A percentile compares a stretch with the other conserved stretches of the same genome.
These are phyloP conservation scores for Chalciporus chontae DNA, from an alignment of 768 basidiomycete species.

Conservation along the genomic window DNA sequence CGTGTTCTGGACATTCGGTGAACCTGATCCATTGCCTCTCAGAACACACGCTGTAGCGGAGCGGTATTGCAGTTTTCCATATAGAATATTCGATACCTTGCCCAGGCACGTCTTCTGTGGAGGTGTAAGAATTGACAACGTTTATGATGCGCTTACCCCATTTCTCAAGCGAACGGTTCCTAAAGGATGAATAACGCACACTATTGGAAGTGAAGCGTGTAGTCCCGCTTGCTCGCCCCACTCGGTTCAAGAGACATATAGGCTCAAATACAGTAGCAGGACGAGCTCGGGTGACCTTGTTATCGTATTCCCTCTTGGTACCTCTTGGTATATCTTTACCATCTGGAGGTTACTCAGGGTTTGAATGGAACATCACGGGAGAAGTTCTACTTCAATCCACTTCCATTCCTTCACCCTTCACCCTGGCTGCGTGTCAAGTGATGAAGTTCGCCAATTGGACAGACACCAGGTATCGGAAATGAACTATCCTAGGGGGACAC, in stretches of 20 bases:
- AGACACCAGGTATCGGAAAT: slow-evolving; percentile 19
- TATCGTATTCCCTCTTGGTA: too few relatives aligned
- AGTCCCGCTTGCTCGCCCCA: too few relatives aligned
- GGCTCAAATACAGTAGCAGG: too few relatives aligned
- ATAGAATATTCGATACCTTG: slow-evolving; percentile 18
- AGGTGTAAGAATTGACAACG: not conserved
- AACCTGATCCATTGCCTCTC: slow-evolving; percentile 6
- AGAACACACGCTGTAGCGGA: slow-evolving; percentile 9
- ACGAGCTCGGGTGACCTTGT: too few relatives aligned
- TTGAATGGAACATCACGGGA: not conserved
- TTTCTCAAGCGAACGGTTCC: not conserved
- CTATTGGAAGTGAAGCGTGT: too few relatives aligned
- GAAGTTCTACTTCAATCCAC: not conserved
- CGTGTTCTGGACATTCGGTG: not conserved
- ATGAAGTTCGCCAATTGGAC: not conserved
- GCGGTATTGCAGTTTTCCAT: slow-evolving; percentile 10
- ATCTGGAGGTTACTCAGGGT: not conserved
- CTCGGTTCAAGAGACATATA: too few relatives aligned
- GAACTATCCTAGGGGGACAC: slow-evolving; percentile 14
- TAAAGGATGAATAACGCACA: not conserved
- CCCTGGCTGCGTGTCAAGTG: not conserved
- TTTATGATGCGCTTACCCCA: not conserved
- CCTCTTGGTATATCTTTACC: too few relatives aligned
- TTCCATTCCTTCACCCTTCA: slow-evolving; percentile 16
- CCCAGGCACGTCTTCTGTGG: not conserved